These are phyloP conservation scores for Lactifluus hygrophoroides DNA, from an alignment of 768 basidiomycete genomes.

Conservation along the genomic window DNA sequence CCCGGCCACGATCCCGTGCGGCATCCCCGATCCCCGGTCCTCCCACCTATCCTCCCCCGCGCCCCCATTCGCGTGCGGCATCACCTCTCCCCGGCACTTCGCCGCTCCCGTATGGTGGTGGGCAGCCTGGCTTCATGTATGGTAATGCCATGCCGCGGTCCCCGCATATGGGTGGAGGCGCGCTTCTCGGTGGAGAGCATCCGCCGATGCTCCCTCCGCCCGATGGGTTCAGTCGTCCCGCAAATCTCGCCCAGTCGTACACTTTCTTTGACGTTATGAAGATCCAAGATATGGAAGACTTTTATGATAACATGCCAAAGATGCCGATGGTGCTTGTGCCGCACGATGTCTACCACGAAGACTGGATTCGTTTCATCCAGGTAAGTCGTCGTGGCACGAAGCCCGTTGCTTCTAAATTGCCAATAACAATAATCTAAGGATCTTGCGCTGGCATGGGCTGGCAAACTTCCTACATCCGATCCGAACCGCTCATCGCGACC, in stretches of 20 bases:
- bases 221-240: slow-evolving; percentile 66
- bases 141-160: slow-evolving; percentile 8
- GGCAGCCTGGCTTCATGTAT: slow-evolving; percentile 12
- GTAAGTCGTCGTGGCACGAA: slow-evolving; percentile 32
- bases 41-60: slow-evolving; percentile 9
- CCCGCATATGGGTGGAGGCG: slow-evolving; percentile 11
- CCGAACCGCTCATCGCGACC: slow-evolving; percentile 46
- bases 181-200: neutral
- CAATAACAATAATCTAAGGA: slow-evolving; percentile 39
- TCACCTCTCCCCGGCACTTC: slow-evolving; percentile 15
- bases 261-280: slow-evolving; percentile 62
- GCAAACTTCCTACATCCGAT: slow-evolving; percentile 55
- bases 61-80: slow-evolving; percentile 17
- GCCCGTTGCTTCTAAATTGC: neutral
- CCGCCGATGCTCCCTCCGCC: slow-evolving; percentile 37
- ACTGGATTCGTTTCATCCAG: slow-evolving; percentile 75
- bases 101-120: slow-evolving; percentile 15
- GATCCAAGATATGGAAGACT: slow-evolving; percentile 69
- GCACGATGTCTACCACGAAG: slow-evolving; percentile 70
- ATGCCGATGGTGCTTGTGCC: slow-evolving; percentile 66
- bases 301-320: slow-evolving; percentile 55
- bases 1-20: slow-evolving; percentile 19
- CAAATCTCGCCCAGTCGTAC: slow-evolving; percentile 59
- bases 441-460: slow-evolving; percentile 65
- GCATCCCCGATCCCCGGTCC: slow-evolving; percentile 16